Evolutionary conservation across 805 yeast species (phyloP).

Genomic region (Ogataea pignaliae): DNA sequence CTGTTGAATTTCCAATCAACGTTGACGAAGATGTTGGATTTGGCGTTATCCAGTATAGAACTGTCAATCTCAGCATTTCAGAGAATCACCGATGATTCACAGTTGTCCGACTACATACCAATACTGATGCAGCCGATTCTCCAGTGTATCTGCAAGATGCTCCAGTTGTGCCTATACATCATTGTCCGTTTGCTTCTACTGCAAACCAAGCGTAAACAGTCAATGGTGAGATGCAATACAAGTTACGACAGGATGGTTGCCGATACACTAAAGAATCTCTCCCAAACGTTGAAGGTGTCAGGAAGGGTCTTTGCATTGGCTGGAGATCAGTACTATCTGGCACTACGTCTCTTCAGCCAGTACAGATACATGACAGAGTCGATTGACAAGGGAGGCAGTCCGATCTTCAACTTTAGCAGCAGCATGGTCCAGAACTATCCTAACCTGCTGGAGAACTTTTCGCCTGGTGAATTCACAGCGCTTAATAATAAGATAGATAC

Average conservation of each 20-base stretch:
- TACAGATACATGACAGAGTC: slow-evolving; percentile 11
- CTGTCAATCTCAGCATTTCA: slow-evolving; percentile 3
- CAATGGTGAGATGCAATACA: not conserved
- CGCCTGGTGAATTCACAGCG: slow-evolving; percentile 1
- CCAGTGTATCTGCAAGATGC: slow-evolving; percentile 6
- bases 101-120: slow-evolving; percentile 6
- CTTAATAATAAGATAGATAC: slow-evolving; percentile 1
- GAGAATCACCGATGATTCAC: slow-evolving; percentile 2
- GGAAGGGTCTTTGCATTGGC: slow-evolving; percentile 10
- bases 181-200: slow-evolving; percentile 8
- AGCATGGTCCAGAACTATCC: slow-evolving; percentile 1
- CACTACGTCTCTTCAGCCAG: slow-evolving; percentile 10
- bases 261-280: not conserved
- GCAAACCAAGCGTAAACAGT: slow-evolving; percentile 1
- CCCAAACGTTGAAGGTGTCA: slow-evolving; percentile 7
- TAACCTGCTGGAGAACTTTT: slow-evolving; percentile 5
- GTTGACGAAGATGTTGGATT: slow-evolving; percentile 1
- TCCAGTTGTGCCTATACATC: slow-evolving; percentile 11
- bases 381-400: slow-evolving; percentile 13
- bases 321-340: slow-evolving; percentile 17
- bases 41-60: not conserved
- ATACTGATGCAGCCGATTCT: slow-evolving; percentile 7
- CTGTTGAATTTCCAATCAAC: slow-evolving; percentile 2
- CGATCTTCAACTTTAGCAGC: slow-evolving; percentile 12
- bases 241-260: not conserved